Evolutionary conservation across 768 basidiomycete species (phyloP).

Genomic region (Termitomyces sp.): DNA sequence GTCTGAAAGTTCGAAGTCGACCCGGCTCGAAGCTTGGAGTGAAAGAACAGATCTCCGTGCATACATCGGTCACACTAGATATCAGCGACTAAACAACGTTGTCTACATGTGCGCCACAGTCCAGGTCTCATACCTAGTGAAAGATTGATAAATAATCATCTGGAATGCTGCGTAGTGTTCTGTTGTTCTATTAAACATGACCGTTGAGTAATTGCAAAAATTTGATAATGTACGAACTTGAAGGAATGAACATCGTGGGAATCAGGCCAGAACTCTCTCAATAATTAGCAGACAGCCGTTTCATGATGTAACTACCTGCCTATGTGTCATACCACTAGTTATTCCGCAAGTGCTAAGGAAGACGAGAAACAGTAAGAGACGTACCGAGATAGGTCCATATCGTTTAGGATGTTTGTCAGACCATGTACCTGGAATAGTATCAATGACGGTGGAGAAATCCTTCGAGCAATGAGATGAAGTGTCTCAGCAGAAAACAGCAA

Average conservation of each 20-base stretch:
- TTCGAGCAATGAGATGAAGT: slow-evolving; percentile 21
- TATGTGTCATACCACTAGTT: slow-evolving; percentile 3
- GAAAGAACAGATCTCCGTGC: too few relatives aligned
- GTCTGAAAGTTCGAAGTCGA: too few relatives aligned
- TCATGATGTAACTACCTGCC: slow-evolving; percentile 35
- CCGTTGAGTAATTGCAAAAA: too few relatives aligned
- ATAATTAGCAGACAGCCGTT: slow-evolving; percentile 35
- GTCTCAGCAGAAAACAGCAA: not conserved
- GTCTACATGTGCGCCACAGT: too few relatives aligned
- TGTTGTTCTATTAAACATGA: too few relatives aligned
- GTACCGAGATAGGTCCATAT: slow-evolving; percentile 43
- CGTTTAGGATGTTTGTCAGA: slow-evolving; percentile 41
- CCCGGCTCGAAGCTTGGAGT: too few relatives aligned
- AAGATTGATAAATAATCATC: too few relatives aligned
- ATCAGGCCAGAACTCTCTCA: slow-evolving; percentile 2
- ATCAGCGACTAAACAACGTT: too few relatives aligned
- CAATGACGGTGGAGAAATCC: slow-evolving; percentile 40
- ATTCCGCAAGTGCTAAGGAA: not conserved
- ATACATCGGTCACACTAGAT: too few relatives aligned
- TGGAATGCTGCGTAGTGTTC: too few relatives aligned
- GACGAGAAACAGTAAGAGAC: slow-evolving; percentile 1
- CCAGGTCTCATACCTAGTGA: too few relatives aligned
- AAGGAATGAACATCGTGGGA: not conserved
- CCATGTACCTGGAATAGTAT: slow-evolving; percentile 51
- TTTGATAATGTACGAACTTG: too few relatives aligned